Evolutionary conservation across 768 basidiomycete species (phyloP), one percentile per base, ranked within the genome.

Genomic region (Suillus subluteus): DNA sequence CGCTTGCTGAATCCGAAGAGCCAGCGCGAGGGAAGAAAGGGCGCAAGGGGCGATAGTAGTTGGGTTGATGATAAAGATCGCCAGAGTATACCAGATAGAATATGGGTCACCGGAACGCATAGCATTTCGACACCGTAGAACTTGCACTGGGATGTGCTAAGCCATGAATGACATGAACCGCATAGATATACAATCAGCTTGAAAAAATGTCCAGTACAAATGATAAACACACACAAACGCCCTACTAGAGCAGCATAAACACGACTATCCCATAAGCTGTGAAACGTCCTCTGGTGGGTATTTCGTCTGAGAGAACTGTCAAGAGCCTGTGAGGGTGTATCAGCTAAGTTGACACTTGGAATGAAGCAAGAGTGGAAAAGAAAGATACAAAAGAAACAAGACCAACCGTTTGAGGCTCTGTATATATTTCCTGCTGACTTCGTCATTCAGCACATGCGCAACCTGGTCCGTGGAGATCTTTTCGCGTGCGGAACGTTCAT

Each of bases 391-490:
- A 52, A 44, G 16, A 43, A 68, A 4, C 32, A 13, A n/a, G 7
- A 71, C 82, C n/a, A 70, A 94, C 95, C 96, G 81, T 81, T 98
- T 99, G 63, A 99, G 77, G 75, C 95, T 98, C 80, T 99, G 98
- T 65, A 99, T 99, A 75, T 98, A 99, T 79, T 99, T 99, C 67
- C 98, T 86, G 73, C 94, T 96, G 74, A 98, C 95, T 87, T 99
- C 98, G 73, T 99, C 98, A 76, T 99, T 99, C 66, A 99, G 77
- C 3, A 99, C 98, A 77, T 99, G 98, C 0, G 97, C 98, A 9
- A 99, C 96, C 75, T 96, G 94, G 77, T 98, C 96, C 46, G 92
- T 90, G 16, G 94, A 96, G 67, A 99, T 99, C 81, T 98, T 98
- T 79, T 99, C 97, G 68, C 96, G 91, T 2, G 97, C 98, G 0